Base-by-base conservation (phyloP, 208 protist species). In the Trypanosoma vivax region DNA sequence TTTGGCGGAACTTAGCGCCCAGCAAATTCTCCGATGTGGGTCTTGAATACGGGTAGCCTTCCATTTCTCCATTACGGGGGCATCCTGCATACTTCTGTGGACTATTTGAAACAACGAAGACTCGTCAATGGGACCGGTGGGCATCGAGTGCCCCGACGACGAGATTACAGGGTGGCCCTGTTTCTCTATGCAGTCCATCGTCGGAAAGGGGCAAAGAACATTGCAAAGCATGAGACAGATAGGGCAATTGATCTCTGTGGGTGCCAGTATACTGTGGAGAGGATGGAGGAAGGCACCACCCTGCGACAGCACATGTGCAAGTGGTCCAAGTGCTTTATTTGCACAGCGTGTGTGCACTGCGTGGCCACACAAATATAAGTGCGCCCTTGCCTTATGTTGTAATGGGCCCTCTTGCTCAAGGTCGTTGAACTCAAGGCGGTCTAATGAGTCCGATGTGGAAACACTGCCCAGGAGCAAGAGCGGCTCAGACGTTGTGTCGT, bases 211-310 rank as follows among this genome's bases (percentile, higher is more conserved):
- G 37, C 61, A 66, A n/a, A 85, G 55, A 16, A 68, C 41, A 1
- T 71, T 85, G 31, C 74, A 73, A 29, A 83, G 70, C 66, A 83
- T 87, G 42, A 74, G 47, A 47, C 84, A 88, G 23, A 88, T 52
- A 0, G 84, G 78, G 53, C 84, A 92, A 47, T 59, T 65, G 40
- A 88, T 77, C 46, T 87, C 78, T 23, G 55, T 65, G 3, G 68
- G 67, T 13, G 55, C 57, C 11, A 82, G 61, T 61, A 13, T 42
- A 0, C 37, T 35, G n/a, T 14, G 14, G 3, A 33, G 6, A 23
- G 4, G 50, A 18, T 1, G 13, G 18, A 31, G 11, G 13, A 16
- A 13, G 1, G 35, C 14, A 1, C 2, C 50, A 24, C 59, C 50
- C 39, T 39, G 50, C 74, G 61, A 79, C 31, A 73, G 52, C 35